Conservation (phyloP, 257 asterid species). For the Ilex asprella region DNA sequence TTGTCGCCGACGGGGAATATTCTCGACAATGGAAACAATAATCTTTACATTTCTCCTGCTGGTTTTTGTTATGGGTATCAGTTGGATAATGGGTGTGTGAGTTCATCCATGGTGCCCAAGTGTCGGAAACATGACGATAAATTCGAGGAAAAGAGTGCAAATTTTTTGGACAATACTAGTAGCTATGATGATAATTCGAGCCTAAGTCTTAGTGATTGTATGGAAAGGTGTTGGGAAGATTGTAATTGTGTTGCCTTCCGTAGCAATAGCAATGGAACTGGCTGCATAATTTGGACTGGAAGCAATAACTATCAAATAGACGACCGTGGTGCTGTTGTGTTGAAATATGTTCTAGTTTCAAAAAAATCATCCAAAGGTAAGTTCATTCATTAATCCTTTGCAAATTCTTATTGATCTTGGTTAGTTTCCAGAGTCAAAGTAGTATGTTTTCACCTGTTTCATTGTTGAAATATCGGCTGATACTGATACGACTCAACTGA, state of each 20-base stretch:
- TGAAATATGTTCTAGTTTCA: conserved; percentile 12
- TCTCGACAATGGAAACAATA: not conserved
- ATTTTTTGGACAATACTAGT: not conserved
- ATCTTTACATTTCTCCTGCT: not conserved
- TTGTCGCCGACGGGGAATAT: conserved; percentile 8
- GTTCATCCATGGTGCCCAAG: conserved; percentile 4
- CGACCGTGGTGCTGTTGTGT: conserved; percentile 3
- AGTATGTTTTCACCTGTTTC: too few relatives aligned
- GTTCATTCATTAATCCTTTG: not conserved
- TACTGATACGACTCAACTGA: too few relatives aligned
- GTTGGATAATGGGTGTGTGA: conserved; percentile 16
- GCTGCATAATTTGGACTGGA: conserved; percentile 15
- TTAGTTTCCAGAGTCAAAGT: too few relatives aligned
- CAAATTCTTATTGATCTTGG: too few relatives aligned
- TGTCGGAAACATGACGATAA: conserved; percentile 10
- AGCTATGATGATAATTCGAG: conserved; percentile 7
- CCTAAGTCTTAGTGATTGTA: conserved; percentile 17
- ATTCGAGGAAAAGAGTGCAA: conserved; percentile 10
- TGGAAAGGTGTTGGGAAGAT: conserved; percentile 23
- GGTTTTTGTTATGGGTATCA: conserved; percentile 20
- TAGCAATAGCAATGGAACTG: conserved; percentile 2
- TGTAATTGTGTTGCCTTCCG: conserved; percentile 18
- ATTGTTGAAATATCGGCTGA: too few relatives aligned
- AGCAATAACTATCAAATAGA: not conserved
- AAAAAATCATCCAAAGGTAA: conserved; percentile 2